Conservation (phyloP, 1,284 basidiomycete genomes). For the Cutaneotrichosporon sp. region DNA sequence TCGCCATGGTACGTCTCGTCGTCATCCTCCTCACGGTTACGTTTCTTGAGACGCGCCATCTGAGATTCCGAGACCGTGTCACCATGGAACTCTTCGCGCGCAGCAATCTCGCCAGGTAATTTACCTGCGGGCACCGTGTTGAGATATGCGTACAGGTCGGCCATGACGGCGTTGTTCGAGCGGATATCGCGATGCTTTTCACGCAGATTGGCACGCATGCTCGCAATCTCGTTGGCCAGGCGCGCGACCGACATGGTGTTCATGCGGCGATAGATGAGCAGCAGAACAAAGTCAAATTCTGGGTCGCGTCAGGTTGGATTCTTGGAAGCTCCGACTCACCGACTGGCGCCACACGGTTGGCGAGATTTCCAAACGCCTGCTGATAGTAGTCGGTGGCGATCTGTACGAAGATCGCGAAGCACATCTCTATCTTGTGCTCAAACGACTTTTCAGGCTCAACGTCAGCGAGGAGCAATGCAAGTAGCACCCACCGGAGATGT, state of each 20-base stretch:
- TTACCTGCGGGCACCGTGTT: slow-evolving; percentile 21
- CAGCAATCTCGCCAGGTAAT: slow-evolving; percentile 18
- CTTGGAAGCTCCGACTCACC: slow-evolving; percentile 26
- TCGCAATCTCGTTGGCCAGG: slow-evolving; percentile 29
- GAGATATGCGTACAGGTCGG: slow-evolving; percentile 18
- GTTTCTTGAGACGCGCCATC: neutral
- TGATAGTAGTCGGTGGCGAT: slow-evolving; percentile 27
- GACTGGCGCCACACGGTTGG: slow-evolving; percentile 33
- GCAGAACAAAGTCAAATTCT: slow-evolving; percentile 37
- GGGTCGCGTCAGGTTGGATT: neutral
- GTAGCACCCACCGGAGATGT: neutral
- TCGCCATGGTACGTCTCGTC: slow-evolving; percentile 17
- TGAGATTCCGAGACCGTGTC: neutral
- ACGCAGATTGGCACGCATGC: slow-evolving; percentile 30
- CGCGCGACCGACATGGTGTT: slow-evolving; percentile 17
- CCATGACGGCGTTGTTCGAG: slow-evolving; percentile 21
- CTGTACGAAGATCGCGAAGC: slow-evolving; percentile 30
- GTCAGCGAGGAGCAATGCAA: too few relatives aligned
- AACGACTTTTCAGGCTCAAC: slow-evolving; percentile 19
- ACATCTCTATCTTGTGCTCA: slow-evolving; percentile 25
- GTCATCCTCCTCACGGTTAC: slow-evolving; percentile 19
- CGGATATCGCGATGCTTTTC: slow-evolving; percentile 24
- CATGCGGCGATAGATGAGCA: slow-evolving; percentile 35
- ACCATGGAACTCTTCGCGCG: slow-evolving; percentile 23
- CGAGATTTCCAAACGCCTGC: slow-evolving; percentile 26